Percentiles rank a stretch among this genome's conserved stretches.
phyloP scores from a whole-genome alignment of 2,329 filamentous ascomycete species.

The Ascosphaera pollenicola region DNA sequence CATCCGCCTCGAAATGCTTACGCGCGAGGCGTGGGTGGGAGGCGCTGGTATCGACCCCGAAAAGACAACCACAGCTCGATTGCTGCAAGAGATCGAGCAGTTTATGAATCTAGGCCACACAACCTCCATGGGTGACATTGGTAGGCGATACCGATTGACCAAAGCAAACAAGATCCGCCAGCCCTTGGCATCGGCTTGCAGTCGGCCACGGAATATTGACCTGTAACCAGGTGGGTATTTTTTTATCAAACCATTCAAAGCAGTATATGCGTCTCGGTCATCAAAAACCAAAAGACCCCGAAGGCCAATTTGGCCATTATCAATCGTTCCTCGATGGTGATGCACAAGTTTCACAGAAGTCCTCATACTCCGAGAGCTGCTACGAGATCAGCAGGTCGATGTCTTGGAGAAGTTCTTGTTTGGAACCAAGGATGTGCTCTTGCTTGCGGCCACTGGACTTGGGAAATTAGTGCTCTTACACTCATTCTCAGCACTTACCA shows the following conservation, averaged over 20 bases:
- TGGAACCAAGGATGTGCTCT: not conserved
- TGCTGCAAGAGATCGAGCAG: not conserved
- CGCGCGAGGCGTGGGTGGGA: not conserved
- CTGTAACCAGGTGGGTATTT: no score
- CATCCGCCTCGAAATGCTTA: not conserved
- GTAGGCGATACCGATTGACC: no score
- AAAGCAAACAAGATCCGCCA: no score
- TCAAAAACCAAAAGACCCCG: no score
- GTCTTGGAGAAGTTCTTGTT: not conserved
- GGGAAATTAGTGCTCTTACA: not conserved
- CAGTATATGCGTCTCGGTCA: no score
- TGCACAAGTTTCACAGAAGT: no score
- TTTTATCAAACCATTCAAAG: no score
- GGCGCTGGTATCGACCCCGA: not conserved
- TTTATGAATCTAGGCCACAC: conserved; percentile 1
- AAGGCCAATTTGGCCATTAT: no score
- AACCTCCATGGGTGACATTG: not conserved
- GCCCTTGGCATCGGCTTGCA: no score
- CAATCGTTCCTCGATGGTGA: no score
- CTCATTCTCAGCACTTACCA: not conserved
- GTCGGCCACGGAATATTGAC: no score
- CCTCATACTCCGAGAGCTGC: no score
- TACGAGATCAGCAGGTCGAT: not conserved
- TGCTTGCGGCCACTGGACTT: not conserved
- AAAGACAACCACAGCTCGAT: not conserved